A percentile compares a stretch with the other conserved stretches of the same genome.
Evolutionary conservation across 192 early-diverging fungal species (phyloP).

Genomic region (Coemansia umbellata): DNA sequence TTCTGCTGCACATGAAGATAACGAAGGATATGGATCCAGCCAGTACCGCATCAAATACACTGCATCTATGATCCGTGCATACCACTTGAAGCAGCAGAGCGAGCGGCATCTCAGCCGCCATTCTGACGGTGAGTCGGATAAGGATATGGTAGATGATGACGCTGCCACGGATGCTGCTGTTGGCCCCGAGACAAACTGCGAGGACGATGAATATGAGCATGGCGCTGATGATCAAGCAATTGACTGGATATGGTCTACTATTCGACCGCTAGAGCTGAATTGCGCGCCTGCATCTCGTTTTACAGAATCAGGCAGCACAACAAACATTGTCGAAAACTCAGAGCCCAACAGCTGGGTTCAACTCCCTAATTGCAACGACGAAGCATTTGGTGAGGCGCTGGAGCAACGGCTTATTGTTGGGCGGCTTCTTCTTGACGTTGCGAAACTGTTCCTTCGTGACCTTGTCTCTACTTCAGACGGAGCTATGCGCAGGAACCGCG

Average conservation of each 20-base stretch:
- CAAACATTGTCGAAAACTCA: neutral
- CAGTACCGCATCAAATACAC: too few species aligned
- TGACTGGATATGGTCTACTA: constrained; percentile 43
- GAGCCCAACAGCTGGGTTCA: constrained; percentile 1
- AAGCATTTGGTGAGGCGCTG: constrained; percentile 26
- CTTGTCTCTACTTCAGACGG: constrained; percentile 25
- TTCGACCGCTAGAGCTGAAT: constrained; percentile 39
- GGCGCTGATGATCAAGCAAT: constrained; percentile 13
- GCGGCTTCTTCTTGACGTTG: constrained; percentile 26
- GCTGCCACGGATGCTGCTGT: neutral
- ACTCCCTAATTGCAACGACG: constrained; percentile 33
- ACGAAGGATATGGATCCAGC: too few species aligned
- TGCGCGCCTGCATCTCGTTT: constrained; percentile 41
- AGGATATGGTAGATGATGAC: neutral
- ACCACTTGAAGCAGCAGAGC: constrained; percentile 15
- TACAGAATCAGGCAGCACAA: neutral
- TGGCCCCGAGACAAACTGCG: neutral
- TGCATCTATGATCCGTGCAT: constrained; percentile 9
- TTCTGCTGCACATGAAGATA: too few species aligned
- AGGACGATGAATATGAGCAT: neutral
- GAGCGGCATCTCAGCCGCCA: neutral
- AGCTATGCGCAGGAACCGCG: constrained; percentile 27
- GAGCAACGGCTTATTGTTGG: constrained; percentile 45
- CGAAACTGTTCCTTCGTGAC: constrained; percentile 44
- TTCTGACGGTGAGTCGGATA: neutral